Conservation (phyloP, 2,329 filamentous ascomycete genomes). For the Grosmannia clavigera region DNA sequence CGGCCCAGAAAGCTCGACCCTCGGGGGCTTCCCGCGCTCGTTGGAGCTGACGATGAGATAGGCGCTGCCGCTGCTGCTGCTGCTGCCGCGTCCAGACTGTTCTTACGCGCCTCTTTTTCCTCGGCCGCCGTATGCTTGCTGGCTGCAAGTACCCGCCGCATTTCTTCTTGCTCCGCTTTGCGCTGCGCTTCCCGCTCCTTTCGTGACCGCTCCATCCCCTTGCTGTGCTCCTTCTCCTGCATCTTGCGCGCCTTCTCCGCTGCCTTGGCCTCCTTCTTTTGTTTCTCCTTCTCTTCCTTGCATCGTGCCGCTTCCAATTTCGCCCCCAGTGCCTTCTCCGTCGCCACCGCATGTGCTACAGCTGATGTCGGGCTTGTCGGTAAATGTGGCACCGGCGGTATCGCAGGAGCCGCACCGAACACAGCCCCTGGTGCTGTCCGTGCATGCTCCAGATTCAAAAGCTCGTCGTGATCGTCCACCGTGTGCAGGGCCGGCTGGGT, state of each 20-base stretch:
- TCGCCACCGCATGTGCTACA: slow-evolving; percentile 5
- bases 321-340: slow-evolving; percentile 12
- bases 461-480: slow-evolving; percentile 35
- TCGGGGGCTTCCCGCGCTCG: slow-evolving; percentile 5
- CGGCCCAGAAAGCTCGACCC: slow-evolving; percentile 43
- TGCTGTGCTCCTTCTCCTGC: slow-evolving; percentile 33
- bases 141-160: slow-evolving; percentile 51
- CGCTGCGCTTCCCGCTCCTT: slow-evolving; percentile 29
- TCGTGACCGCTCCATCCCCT: slow-evolving; percentile 30
- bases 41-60: background rate
- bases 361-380: slow-evolving; percentile 7
- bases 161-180: slow-evolving; percentile 47
- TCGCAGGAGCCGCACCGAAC: slow-evolving; percentile 11
- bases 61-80: background rate
- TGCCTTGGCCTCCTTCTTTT: slow-evolving; percentile 55
- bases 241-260: slow-evolving; percentile 35
- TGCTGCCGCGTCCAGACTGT: slow-evolving; percentile 21
- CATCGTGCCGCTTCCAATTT: slow-evolving; percentile 18
- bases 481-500: slow-evolving; percentile 30
- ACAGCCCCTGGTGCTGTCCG: slow-evolving; percentile 44
- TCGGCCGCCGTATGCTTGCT: slow-evolving; percentile 52
- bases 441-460: slow-evolving; percentile 52
- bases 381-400: slow-evolving; percentile 17
- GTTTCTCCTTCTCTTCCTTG: slow-evolving; percentile 51
- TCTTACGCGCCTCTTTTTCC: slow-evolving; percentile 35